phyloP scores from a whole-genome alignment of 257 asterid species.

The Leonotis leonurus region DNA sequence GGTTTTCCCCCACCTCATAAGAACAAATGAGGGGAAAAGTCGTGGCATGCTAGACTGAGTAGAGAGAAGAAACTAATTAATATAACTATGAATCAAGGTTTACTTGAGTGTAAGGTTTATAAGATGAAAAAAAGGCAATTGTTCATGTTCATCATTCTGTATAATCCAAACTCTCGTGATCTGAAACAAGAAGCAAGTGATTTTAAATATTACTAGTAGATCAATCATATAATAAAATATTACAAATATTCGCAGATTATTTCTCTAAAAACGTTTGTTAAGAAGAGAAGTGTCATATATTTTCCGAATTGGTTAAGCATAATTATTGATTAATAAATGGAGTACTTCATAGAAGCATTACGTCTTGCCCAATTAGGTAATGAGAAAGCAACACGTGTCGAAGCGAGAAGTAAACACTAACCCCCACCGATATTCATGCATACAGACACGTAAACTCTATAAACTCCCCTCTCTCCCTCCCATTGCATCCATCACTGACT shows the following conservation, averaged over 20 bases:
- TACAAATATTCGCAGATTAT: no score
- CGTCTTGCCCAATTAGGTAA: background rate
- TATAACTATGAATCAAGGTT: background rate
- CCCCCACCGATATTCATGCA: constrained; percentile 16
- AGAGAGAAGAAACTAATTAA: constrained; percentile 9
- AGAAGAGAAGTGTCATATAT: no score
- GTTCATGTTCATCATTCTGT: constrained; percentile 6
- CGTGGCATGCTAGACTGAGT: background rate
- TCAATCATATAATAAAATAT: no score
- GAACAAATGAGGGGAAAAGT: background rate
- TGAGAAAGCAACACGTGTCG: constrained; percentile 17
- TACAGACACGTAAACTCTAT: constrained; percentile 17
- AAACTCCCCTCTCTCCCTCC: background rate
- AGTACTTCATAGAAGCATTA: background rate
- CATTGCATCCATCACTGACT: background rate
- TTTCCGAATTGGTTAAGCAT: no score
- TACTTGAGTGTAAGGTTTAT: background rate
- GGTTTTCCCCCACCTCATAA: background rate
- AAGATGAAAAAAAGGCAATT: background rate
- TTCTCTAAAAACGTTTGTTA: no score
- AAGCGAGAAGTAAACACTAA: background rate
- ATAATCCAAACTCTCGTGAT: no score
- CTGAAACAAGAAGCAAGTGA: background rate
- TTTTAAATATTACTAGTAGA: background rate
- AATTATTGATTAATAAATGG: background rate